Conservation (phyloP, 805 yeast species). For the Starmerella floris region DNA sequence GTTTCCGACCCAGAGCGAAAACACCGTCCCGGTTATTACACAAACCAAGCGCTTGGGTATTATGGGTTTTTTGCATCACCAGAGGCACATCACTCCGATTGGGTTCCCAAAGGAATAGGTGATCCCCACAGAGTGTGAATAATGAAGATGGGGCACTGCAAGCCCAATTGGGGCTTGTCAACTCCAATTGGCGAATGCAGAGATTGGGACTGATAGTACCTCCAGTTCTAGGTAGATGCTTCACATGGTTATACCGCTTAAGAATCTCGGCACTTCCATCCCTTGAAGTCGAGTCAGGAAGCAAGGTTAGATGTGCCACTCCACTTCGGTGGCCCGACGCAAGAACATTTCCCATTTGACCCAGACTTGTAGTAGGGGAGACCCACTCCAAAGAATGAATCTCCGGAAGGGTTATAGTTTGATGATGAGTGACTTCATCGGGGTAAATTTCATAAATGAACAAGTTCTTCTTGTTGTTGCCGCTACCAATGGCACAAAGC, state of each 20-base stretch:
- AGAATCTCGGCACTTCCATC: conserved; percentile 51
- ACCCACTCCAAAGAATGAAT: conserved; percentile 37
- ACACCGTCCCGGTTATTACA: conserved; percentile 38
- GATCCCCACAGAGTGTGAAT: conserved; percentile 51
- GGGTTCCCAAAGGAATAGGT: conserved; percentile 65
- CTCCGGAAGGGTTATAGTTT: conserved; percentile 42
- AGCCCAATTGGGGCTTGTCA: conserved; percentile 34
- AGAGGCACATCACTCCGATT: conserved; percentile 47
- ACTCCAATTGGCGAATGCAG: conserved; percentile 29
- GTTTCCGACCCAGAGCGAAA: conserved; percentile 44
- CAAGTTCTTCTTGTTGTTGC: conserved; percentile 34
- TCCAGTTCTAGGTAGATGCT: conserved; percentile 34
- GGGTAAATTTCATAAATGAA: conserved; percentile 41
- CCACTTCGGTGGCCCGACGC: conserved; percentile 69
- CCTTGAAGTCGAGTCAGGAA: conserved; percentile 40
- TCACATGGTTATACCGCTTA: conserved; percentile 65
- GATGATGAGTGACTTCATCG: conserved; percentile 38
- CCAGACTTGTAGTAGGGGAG: conserved; percentile 26
- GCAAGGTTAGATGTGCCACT: conserved; percentile 51
- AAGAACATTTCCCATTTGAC: conserved; percentile 35
- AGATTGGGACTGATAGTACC: conserved; percentile 17
- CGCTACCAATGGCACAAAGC: conserved; percentile 44
- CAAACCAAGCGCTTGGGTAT: conserved; percentile 39
- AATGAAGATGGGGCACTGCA: conserved; percentile 36
- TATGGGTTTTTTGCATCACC: conserved; percentile 39